Conservation (phyloP, 768 basidiomycete genomes). For the Rhizopogon sp. region DNA sequence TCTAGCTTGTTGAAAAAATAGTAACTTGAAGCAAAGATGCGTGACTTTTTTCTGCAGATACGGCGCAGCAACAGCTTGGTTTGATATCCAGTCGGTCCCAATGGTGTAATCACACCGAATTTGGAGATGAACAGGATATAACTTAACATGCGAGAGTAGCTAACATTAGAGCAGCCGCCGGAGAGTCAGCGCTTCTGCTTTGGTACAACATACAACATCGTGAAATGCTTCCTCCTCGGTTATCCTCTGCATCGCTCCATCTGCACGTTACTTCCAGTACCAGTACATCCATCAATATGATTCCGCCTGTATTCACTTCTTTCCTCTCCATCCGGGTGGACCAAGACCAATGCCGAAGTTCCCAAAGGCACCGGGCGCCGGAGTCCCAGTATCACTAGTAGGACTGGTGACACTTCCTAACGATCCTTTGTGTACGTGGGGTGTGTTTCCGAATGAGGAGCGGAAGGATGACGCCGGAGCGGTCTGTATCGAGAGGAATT, state of each 20-base stretch:
- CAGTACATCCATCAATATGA: background rate
- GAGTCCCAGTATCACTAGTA: constrained; percentile 16
- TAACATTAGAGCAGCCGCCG: background rate
- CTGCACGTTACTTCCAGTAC: background rate
- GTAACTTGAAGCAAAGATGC: too few relatives aligned
- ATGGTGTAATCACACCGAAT: too few relatives aligned
- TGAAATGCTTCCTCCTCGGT: background rate
- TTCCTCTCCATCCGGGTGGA: constrained; percentile 18
- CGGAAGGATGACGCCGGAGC: constrained; percentile 65
- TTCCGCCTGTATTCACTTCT: constrained; percentile 15
- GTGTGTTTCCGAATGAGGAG: constrained; percentile 50
- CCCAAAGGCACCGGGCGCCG: constrained; percentile 37
- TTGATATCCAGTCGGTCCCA: too few relatives aligned
- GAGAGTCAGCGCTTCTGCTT: background rate
- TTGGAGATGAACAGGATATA: too few relatives aligned
- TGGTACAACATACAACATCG: background rate
- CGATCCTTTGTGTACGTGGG: constrained; percentile 18
- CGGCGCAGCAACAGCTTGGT: too few relatives aligned
- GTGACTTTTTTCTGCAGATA: too few relatives aligned
- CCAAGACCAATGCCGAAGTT: constrained; percentile 44
- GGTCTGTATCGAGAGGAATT: constrained; percentile 76
- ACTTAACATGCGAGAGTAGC: background rate
- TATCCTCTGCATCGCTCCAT: background rate
- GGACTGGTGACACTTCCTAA: constrained; percentile 16
- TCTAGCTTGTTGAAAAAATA: too few relatives aligned